A percentile compares a stretch with the other conserved stretches of the same genome.
Evolutionary conservation across 495 filamentous ascomycete species (phyloP).

Genomic region (Trichoderma gamsii): DNA sequence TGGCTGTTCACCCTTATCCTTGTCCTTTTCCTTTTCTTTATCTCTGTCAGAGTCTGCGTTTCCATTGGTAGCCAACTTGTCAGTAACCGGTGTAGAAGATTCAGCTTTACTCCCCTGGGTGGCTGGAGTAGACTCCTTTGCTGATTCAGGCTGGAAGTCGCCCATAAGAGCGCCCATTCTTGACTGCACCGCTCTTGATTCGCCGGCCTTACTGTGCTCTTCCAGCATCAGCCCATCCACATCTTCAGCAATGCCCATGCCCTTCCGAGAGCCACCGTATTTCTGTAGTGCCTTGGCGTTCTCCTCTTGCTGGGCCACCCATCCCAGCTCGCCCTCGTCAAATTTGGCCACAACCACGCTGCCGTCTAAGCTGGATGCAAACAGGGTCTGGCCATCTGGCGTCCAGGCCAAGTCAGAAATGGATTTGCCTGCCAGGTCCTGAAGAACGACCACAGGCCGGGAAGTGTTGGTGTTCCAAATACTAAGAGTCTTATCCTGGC

Average conservation of each 20-base stretch:
- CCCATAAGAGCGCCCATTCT: constrained; percentile 98
- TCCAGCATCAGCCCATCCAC: constrained; percentile 81
- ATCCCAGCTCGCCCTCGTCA: constrained; percentile 43
- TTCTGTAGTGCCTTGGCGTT: constrained; percentile 90
- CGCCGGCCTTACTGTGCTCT: constrained; percentile 84
- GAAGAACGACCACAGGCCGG: constrained; percentile 76
- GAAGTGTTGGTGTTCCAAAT: constrained; percentile 97
- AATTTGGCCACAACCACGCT: constrained; percentile 65
- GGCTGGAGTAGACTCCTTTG: constrained; percentile 28
- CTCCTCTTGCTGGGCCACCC: constrained; percentile 62
- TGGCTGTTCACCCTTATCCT: constrained; percentile 23
- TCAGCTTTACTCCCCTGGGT: constrained; percentile 38
- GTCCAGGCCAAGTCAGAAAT: constrained; percentile 93
- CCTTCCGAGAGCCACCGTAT: constrained; percentile 79
- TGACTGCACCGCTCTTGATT: constrained; percentile 81
- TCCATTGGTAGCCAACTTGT: constrained; percentile 34
- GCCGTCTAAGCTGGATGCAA: constrained; percentile 80
- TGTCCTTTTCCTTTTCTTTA: constrained; percentile 19
- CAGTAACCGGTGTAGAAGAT: constrained; percentile 24
- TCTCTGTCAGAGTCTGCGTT: constrained; percentile 26
- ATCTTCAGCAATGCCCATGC: constrained; percentile 83
- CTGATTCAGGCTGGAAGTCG: constrained; percentile 47
- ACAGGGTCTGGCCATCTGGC: constrained; percentile 83
- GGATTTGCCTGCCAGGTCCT: constrained; percentile 82
- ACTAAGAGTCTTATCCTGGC: constrained; percentile 90